Evolutionary conservation across 2,329 filamentous ascomycete species (phyloP), one percentile per base, ranked within the genome.

Genomic region (Verticillium longisporum): DNA sequence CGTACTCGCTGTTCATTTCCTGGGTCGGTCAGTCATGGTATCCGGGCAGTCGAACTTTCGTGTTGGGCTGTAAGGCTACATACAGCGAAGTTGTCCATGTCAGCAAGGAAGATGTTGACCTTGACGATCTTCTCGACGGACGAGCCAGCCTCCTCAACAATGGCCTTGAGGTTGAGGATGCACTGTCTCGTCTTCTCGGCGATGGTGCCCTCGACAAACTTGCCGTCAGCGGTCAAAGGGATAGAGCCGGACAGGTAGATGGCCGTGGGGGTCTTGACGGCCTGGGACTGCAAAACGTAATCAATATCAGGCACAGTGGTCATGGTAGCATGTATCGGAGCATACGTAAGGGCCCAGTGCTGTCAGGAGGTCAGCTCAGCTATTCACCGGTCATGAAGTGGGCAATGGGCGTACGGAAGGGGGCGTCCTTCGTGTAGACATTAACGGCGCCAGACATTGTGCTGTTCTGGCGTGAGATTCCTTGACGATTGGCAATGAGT

Each of bases 101-200:
- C 90, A 58, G 89, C 88, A 64, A 98, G 79, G 83, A 97, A 98
- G 72, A 97, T 89, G 73, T 88, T 91, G 69, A 92, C 90, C 84
- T 97, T 97, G 78, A 97, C 90, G 56, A 97, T 88, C 75, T 88
- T 90, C 65, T 85, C 77, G 62, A 98, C 83, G 59, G 83, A 85
- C 26, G 90, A 93, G 60, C 91, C 92, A 31, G 92, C 92, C 68
- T 88, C 91, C 63, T 87, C 84, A 58, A 98, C 86, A 61, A 98
- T 91, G 54, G 90, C 90, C 74, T 88, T 83, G 71, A 97, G 84
- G 77, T 96, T 96, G 76, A 89, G 80, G 74, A 91, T 81, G 76
- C 83, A 86, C 66, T 81, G 78, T 59, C 77, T 77, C 33, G 85
- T 88, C 78, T 86, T 85, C 68, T 92, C 79, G 70, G 80, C 79